Evolutionary conservation across 192 early-diverging fungal genomes (phyloP), one percentile per base, ranked within the genome.

Genomic region (Coemansia sp.): DNA sequence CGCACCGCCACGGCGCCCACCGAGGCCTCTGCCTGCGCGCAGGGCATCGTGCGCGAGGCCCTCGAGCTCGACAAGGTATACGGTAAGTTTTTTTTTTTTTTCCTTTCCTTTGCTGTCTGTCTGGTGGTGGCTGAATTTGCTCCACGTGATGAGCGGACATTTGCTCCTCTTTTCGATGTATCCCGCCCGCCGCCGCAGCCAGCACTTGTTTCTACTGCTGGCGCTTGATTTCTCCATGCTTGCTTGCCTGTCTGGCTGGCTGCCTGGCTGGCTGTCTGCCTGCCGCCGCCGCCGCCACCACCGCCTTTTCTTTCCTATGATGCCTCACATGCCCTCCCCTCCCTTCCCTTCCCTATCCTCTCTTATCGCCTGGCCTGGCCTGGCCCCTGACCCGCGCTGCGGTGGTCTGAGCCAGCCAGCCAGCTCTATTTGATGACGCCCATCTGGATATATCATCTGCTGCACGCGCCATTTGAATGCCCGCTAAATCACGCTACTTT

Each of bases 61-160:
- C 67, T 82, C 4, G 74, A 76, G 41, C 79, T 82, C 42, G 79
- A 82, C 64, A 82, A 76, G 68, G 74, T 82, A 45, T 82, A 76
- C 43, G 79, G 79, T 82, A 82, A 82, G 79, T 70, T 29, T 31
- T 64, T 35, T 19, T n/a, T 41, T 51, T 1, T 29, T 43, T 25
- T 58, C 47, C 56, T 22, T 49, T 57, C 27, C 11, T 27, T 25
- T 29, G 56, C 17, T 59, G n/a, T 35, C 40, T 46, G 24, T 46
- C n/a, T 41, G 59, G 36, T 40, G 37, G 70, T 73, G 70, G 70
- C 70, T 73, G 64, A 73, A 73, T 73, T 59, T 57, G 22, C 58
- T 22, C 62, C 71, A 73, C 71, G 71, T 73, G 71, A 73, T 62
- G 71, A 25, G 63, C 47, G 35, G 40, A 39, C 60, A 43, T 41